phyloP scores from a whole-genome alignment of 441 rosid species.

The Adansonia grandidieri region DNA sequence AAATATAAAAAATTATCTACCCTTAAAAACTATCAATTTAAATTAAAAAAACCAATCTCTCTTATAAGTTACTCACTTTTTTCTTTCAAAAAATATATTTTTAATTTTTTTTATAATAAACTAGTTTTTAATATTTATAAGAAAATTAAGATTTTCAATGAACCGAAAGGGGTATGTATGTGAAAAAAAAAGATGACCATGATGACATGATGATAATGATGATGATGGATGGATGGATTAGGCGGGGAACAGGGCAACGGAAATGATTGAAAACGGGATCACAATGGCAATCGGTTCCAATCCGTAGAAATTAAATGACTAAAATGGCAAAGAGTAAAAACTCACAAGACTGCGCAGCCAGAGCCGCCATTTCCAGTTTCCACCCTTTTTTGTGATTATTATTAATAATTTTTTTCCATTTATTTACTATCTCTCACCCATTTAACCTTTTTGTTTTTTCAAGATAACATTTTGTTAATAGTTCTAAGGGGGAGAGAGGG shows the following conservation, averaged over 20 bases:
- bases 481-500: not conserved
- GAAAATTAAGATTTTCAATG: not conserved
- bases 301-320: conserved; percentile 28
- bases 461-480: conserved; percentile 14
- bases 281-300: conserved; percentile 39
- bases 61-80: too few relatives aligned
- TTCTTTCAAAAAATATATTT: too few relatives aligned
- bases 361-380: conserved; percentile 82
- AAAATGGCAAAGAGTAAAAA: conserved; percentile 12
- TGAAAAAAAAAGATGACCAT: not conserved
- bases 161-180: not conserved
- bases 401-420: conserved; percentile 20
- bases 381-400: conserved; percentile 33
- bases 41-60: too few relatives aligned
- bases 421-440: not conserved
- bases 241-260: not conserved
- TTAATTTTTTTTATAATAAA: too few relatives aligned
- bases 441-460: not conserved
- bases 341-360: conserved; percentile 82
- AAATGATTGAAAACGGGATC: conserved; percentile 54
- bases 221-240: conserved; percentile 5
- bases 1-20: too few relatives aligned
- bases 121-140: too few relatives aligned
- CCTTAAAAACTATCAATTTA: too few relatives aligned
- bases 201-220: not conserved